Percentiles rank a stretch among this genome's conserved stretches.
phyloP scores from a whole-genome alignment of 352 stramenopile species.

The Phytophthora boehmeriae region DNA sequence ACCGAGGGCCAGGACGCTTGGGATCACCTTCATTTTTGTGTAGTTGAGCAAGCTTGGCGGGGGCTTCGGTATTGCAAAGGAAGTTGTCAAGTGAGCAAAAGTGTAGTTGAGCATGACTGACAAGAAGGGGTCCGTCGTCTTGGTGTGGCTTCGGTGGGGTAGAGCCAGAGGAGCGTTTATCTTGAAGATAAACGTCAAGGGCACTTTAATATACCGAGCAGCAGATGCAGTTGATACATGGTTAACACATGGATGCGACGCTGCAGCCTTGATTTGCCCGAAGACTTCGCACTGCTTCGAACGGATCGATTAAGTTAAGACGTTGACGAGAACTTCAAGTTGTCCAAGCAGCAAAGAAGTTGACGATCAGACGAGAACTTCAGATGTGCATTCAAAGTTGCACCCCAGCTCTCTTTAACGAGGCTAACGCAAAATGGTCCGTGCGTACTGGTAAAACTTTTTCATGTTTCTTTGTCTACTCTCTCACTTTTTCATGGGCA shows the following conservation, averaged over 20 bases:
- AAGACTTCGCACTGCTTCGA: conserved; percentile 18
- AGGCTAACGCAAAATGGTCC: too few relatives aligned
- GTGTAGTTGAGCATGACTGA: neutral
- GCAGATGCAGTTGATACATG: conserved; percentile 4
- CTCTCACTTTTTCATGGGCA: too few relatives aligned
- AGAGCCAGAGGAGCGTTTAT: conserved; percentile 19
- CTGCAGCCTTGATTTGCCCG: conserved; percentile 20
- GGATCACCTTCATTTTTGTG: conserved; percentile 31
- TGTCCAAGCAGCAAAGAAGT: too few relatives aligned
- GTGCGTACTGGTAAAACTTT: too few relatives aligned
- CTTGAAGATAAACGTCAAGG: conserved; percentile 8
- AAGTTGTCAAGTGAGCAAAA: conserved; percentile 22
- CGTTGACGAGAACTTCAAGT: conserved; percentile 2
- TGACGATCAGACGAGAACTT: too few relatives aligned
- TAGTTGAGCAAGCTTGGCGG: conserved; percentile 12
- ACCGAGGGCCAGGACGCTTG: conserved; percentile 20
- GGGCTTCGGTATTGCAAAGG: conserved; percentile 19
- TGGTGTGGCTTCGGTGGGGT: neutral
- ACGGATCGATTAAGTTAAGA: conserved; percentile 17
- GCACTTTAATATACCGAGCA: conserved; percentile 6
- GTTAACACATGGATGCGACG: conserved; percentile 26
- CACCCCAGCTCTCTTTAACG: too few relatives aligned
- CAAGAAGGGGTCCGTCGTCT: neutral
- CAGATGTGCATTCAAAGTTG: too few relatives aligned
- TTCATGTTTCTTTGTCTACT: too few relatives aligned